These are phyloP conservation scores for Thelonectria discophora DNA, from an alignment of 2,329 filamentous ascomycete species.

Conservation along the genomic window DNA sequence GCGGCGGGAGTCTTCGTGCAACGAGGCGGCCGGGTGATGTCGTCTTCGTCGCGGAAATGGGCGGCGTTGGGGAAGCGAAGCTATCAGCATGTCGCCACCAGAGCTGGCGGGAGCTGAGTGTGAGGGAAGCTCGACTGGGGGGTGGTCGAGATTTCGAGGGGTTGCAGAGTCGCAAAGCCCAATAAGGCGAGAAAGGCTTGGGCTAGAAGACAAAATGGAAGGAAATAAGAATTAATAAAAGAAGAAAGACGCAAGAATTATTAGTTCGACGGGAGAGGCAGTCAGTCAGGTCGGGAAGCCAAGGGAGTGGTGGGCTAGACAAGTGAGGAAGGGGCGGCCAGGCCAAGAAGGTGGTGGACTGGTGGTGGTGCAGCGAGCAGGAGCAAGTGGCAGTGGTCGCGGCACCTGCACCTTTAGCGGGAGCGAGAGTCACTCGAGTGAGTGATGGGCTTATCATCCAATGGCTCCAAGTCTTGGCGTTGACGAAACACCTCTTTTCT, in stretches of 20 bases:
- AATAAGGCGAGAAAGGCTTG: constrained; percentile 4
- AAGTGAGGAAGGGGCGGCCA: constrained; percentile 33
- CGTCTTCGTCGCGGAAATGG: constrained; percentile 27
- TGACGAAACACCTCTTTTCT: constrained; percentile 7
- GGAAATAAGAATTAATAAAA: neutral
- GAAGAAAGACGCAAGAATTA: neutral
- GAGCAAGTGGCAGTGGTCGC: neutral
- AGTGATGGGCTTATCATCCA: constrained; percentile 41
- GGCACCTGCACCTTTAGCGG: too few species aligned
- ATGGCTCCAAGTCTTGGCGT: constrained; percentile 33
- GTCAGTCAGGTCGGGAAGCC: neutral
- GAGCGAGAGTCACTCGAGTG: too few species aligned
- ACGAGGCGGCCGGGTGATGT: constrained; percentile 4
- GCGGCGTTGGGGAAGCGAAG: constrained; percentile 21
- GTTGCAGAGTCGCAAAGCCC: neutral
- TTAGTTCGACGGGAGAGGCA: neutral
- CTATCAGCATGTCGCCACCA: constrained; percentile 36
- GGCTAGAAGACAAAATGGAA: neutral
- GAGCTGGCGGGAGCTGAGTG: neutral
- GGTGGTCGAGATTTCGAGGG: constrained; percentile 2
- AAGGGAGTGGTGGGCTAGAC: constrained; percentile 14
- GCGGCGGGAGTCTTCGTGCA: constrained; percentile 1
- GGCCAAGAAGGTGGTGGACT: constrained; percentile 7
- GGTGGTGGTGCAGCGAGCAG: constrained; percentile 7
- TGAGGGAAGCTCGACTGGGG: too few species aligned